Conservation (phyloP, 2,329 filamentous ascomycete genomes). For the Myotisia sp. region DNA sequence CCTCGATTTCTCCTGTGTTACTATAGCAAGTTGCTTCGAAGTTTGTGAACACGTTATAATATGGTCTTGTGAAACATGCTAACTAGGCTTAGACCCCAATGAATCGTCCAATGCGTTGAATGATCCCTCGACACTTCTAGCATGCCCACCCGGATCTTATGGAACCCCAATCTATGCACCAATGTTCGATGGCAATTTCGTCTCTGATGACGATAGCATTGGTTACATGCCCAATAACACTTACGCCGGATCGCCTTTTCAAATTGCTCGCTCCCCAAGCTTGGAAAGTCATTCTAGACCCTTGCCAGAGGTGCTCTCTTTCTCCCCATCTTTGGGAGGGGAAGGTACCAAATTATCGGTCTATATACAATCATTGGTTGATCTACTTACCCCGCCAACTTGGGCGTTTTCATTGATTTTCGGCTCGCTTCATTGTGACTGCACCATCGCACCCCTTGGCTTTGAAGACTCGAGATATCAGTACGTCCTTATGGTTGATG, state of each 20-base stretch:
- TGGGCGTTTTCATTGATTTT: conserved; percentile 53
- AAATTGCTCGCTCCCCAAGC: conserved; percentile 52
- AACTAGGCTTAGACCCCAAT: conserved; percentile 4
- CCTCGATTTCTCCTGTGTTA: too few species aligned
- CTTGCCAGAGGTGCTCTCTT: conserved; percentile 52
- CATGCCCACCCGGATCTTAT: conserved; percentile 27
- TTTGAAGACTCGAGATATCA: conserved; percentile 46
- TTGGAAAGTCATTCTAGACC: conserved; percentile 47
- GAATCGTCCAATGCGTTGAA: conserved; percentile 18
- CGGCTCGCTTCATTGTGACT: conserved; percentile 59
- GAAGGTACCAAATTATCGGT: conserved; percentile 58
- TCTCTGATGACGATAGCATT: conserved; percentile 28
- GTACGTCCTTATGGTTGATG: conserved; percentile 59
- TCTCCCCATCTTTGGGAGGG: conserved; percentile 52
- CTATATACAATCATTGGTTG: conserved; percentile 60
- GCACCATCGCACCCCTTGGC: conserved; percentile 48
- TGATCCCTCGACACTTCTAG: conserved; percentile 22
- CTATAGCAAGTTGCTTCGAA: too few species aligned
- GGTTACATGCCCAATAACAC: conserved; percentile 27
- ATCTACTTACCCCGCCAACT: conserved; percentile 48
- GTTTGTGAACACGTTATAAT: too few species aligned
- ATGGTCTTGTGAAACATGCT: too few species aligned
- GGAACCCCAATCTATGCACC: conserved; percentile 28
- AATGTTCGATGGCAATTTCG: conserved; percentile 27
- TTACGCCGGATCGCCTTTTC: conserved; percentile 35